phyloP scores from a whole-genome alignment of 2,329 filamentous ascomycete species.

The Paraconiothyrium sp. region DNA sequence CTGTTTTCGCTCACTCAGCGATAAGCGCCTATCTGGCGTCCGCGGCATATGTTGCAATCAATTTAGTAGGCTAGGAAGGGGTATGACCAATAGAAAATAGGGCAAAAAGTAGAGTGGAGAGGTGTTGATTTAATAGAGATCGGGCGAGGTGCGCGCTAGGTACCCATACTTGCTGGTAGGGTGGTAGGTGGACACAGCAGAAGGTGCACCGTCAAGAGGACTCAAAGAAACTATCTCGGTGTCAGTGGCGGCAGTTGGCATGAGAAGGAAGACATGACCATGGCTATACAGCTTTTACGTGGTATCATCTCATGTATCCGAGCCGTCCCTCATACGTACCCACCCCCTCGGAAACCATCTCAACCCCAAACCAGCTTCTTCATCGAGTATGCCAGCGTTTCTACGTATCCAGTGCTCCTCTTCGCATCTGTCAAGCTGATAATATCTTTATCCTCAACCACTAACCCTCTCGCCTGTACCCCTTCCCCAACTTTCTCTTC shows the following conservation, averaged over 20 bases:
- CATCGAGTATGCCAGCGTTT: constrained; percentile 86
- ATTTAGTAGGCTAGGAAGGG: no score
- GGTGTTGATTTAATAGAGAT: no score
- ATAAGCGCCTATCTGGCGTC: no score
- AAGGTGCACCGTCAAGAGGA: not conserved
- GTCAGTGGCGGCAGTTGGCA: not conserved
- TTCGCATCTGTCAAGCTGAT: constrained; percentile 86
- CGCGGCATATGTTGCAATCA: no score
- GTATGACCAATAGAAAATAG: no score
- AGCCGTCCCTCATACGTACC: not conserved
- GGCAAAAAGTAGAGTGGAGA: no score
- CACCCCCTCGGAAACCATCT: not conserved
- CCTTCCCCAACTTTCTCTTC: constrained; percentile 49
- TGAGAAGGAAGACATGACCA: not conserved
- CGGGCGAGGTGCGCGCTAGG: no score
- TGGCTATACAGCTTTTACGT: not conserved
- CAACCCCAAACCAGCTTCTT: constrained; percentile 91
- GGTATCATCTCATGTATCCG: constrained; percentile 1
- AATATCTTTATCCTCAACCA: constrained; percentile 72
- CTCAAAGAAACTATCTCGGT: not conserved
- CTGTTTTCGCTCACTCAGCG: no score
- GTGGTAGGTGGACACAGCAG: not conserved
- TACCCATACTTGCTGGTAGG: no score
- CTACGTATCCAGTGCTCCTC: constrained; percentile 84
- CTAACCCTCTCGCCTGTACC: constrained; percentile 33